phyloP scores from a whole-genome alignment of 495 filamentous ascomycete species.

The Penicillium manginii region DNA sequence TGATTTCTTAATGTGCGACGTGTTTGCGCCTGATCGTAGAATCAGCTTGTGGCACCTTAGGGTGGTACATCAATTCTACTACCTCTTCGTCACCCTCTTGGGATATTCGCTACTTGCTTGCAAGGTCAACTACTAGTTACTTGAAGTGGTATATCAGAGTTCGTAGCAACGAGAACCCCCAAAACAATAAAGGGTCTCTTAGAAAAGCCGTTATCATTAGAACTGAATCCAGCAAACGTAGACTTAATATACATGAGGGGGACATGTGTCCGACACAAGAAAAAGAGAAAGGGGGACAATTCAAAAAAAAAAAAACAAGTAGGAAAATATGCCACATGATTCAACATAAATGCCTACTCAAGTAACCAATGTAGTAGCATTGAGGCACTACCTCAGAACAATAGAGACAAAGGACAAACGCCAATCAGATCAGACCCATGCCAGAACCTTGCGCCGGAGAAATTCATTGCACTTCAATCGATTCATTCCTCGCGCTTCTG shows the following conservation, averaged over 20 bases:
- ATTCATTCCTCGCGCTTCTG: constrained; percentile 37
- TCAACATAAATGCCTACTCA: too few species aligned
- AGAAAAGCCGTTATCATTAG: constrained; percentile 33
- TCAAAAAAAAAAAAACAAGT: background rate
- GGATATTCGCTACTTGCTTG: too few species aligned
- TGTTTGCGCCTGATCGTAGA: too few species aligned
- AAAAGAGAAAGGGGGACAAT: constrained; percentile 7
- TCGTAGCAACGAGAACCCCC: constrained; percentile 1
- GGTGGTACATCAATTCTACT: too few species aligned
- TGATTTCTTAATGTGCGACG: too few species aligned
- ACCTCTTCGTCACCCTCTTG: too few species aligned
- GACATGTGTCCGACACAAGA: constrained; percentile 14
- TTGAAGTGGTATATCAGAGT: background rate
- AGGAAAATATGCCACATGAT: too few species aligned
- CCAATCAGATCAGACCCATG: constrained; percentile 30
- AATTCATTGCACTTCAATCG: constrained; percentile 22
- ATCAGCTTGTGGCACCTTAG: too few species aligned
- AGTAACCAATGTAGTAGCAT: too few species aligned
- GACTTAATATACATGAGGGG: constrained; percentile 38
- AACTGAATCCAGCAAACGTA: constrained; percentile 26
- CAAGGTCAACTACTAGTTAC: background rate
- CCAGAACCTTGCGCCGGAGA: constrained; percentile 30
- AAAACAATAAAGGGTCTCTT: constrained; percentile 14
- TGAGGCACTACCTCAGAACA: constrained; percentile 3
- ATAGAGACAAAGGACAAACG: constrained; percentile 19